Conservation (phyloP, 2,329 filamentous ascomycete genomes). For the Fusarium incarnatum region DNA sequence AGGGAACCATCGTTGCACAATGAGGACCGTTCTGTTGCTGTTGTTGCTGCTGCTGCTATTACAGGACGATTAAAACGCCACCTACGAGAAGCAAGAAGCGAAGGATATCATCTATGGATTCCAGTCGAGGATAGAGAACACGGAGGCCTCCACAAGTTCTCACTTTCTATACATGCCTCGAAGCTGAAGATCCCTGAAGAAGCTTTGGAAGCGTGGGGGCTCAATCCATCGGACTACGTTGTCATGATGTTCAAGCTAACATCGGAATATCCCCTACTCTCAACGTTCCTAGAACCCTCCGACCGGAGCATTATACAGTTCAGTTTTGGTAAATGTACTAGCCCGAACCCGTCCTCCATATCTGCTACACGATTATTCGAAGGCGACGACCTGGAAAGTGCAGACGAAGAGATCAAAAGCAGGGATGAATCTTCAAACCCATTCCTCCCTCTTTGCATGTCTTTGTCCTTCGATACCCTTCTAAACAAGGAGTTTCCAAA, state of each 20-base stretch:
- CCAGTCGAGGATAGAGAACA: conserved; percentile 60
- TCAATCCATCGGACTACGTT: conserved; percentile 75
- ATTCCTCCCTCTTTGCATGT: conserved; percentile 71
- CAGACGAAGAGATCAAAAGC: not conserved
- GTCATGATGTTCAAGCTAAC: conserved; percentile 77
- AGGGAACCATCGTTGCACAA: not conserved
- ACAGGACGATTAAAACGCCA: conserved; percentile 38
- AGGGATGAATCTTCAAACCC: conserved; percentile 12
- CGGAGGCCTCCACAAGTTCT: conserved; percentile 62
- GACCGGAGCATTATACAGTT: conserved; percentile 60
- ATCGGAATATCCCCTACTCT: conserved; percentile 69
- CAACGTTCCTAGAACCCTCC: conserved; percentile 60
- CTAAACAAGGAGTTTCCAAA: conserved; percentile 73
- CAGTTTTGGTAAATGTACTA: conserved; percentile 75
- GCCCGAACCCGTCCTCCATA: conserved; percentile 74
- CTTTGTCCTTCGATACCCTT: conserved; percentile 70
- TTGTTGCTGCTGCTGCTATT: not conserved
- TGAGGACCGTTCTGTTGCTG: not conserved
- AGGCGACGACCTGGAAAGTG: not conserved
- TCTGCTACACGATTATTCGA: conserved; percentile 58
- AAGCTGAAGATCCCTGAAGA: conserved; percentile 81
- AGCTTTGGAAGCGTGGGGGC: conserved; percentile 80
- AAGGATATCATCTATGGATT: conserved; percentile 78
- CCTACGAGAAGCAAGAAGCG: conserved; percentile 67
- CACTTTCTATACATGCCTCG: conserved; percentile 74